A percentile compares a stretch with the other conserved stretches of the same genome.
These are phyloP conservation scores for Helianthus tuberosus DNA, from an alignment of 129 eudicot species.

Conservation along the genomic window DNA sequence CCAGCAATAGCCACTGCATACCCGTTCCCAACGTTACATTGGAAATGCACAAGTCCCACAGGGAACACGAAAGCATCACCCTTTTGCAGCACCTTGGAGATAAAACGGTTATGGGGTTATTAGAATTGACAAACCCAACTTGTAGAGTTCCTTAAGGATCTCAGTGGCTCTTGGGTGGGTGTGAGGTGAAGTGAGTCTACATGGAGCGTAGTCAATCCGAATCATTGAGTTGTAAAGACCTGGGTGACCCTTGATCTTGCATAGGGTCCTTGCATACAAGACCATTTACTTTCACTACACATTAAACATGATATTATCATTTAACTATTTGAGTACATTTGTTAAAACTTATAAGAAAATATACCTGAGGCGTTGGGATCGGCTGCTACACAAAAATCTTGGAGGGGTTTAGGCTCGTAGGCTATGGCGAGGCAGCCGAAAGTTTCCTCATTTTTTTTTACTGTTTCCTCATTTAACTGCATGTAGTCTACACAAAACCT, in stretches of 20 bases:
- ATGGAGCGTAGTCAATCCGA: constrained; percentile 47
- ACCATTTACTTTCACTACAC: constrained; percentile 44
- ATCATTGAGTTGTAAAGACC: constrained; percentile 35
- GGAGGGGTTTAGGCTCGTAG: no score
- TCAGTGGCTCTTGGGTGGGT: constrained; percentile 56
- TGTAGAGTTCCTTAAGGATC: constrained; percentile 39
- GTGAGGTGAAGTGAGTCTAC: constrained; percentile 48
- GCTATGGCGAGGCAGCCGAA: no score
- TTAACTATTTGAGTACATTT: neutral
- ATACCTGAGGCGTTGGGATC: constrained; percentile 36
- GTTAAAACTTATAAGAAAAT: neutral
- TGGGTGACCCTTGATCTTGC: constrained; percentile 42
- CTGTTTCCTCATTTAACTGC: no score
- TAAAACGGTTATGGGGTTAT: constrained; percentile 30
- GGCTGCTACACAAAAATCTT: constrained; percentile 16
- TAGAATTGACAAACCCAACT: constrained; percentile 49
- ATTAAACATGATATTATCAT: neutral
- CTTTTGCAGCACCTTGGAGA: constrained; percentile 44
- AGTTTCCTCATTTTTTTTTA: no score
- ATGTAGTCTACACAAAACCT: no score
- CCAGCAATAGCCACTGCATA: constrained; percentile 46
- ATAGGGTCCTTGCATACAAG: constrained; percentile 42
- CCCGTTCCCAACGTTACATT: constrained; percentile 35
- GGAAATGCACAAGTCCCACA: constrained; percentile 49
- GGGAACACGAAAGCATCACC: constrained; percentile 58